Conservation (phyloP, 2,329 filamentous ascomycete species). For the Colletotrichum chrysophilum region DNA sequence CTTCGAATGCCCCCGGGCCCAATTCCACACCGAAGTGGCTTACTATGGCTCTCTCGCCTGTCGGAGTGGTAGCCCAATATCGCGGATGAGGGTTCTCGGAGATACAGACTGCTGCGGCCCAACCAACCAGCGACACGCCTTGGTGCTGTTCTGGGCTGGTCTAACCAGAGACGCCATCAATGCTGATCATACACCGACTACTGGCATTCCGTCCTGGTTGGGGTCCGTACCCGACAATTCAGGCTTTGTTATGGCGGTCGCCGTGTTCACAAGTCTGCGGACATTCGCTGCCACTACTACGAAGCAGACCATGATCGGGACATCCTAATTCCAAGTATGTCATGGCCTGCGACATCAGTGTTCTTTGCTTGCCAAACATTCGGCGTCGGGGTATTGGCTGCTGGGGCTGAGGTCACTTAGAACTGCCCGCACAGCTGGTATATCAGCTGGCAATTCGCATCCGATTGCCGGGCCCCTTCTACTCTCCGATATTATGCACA, state of each 20-base stretch:
- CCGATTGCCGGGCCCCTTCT: background rate
- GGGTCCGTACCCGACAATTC: background rate
- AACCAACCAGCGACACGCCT: no score
- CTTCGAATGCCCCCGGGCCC: background rate
- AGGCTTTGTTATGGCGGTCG: background rate
- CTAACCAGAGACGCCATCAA: background rate
- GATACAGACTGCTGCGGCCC: background rate
- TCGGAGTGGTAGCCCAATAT: background rate
- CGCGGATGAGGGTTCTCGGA: background rate
- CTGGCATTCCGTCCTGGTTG: background rate
- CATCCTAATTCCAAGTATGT: background rate
- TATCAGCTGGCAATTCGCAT: no score
- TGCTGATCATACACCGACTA: background rate
- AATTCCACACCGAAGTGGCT: background rate
- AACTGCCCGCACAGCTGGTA: background rate
- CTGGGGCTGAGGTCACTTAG: background rate
- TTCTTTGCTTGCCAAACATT: background rate
- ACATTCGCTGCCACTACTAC: background rate
- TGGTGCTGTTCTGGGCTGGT: background rate
- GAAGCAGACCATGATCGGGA: background rate
- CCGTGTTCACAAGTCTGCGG: background rate
- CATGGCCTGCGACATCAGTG: background rate
- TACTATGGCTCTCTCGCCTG: background rate
- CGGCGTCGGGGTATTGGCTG: background rate
- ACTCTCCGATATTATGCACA: background rate